Base-by-base conservation (phyloP, 768 basidiomycete genomes). In the Pulveroboletus sp. region DNA sequence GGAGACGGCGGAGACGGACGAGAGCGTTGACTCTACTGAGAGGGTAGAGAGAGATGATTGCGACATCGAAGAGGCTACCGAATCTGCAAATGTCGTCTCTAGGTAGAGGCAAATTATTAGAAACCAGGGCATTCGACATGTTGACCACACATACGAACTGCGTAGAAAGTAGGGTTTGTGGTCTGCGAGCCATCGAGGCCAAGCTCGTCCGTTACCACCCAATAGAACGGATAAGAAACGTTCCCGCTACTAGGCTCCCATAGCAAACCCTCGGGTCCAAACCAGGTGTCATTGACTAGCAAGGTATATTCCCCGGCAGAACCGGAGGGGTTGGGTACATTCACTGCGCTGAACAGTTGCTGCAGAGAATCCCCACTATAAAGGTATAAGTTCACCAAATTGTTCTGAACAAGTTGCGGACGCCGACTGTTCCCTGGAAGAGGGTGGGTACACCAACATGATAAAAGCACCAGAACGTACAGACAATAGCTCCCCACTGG, bases 71-170 rank as follows among this genome's bases (percentile, higher is more conserved):
- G 84, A 69, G 21, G 76, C 64, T 11, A 89, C 80, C 5, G 80
- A 81, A 62, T 87, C 83, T 27, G 84, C 79, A 52, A 78, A 79
- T 4, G 86, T 84, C n/a, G 88, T 89, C 75, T 89, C 86, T 89
- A 55, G 27, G 18, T 11, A 39, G 30, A 47, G 46, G 41, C 37
- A 24, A 54, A 44, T 40, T 28, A 27, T 55, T 50, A 60, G 51
- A 42, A 54, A 18, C 8, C 31, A 41, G n/a, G 41, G 14, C 3
- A 30, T 40, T 47, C 33, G 38, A n/a, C 26, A 38, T n/a, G 35
- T 43, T 14, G 39, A 46, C 1, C n/a, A 21, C 38, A 89, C 87
- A 70, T 66, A 90, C 87, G 93, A 48, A 93, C 73, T 49, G 86
- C 92, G 18, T 70, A 73, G 69, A 94, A 95, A 1, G 81, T 89